Conservation (phyloP, 139 green algal species). For the Chlorella sorokiniana region DNA sequence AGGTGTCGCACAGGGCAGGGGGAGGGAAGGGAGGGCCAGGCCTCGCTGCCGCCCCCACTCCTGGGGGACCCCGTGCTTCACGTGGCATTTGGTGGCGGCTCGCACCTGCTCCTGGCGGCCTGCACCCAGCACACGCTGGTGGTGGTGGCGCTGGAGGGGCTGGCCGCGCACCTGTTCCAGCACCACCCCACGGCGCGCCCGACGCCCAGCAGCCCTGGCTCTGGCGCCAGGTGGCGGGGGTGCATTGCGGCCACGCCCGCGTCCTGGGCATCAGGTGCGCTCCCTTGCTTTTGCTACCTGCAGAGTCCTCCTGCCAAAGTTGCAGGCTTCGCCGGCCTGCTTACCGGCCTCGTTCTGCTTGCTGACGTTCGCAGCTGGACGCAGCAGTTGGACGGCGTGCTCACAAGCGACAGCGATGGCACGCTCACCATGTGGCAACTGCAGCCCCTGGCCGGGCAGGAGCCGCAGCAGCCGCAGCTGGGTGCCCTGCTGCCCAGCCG, state of each 20-base stretch:
- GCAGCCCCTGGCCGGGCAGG: background rate
- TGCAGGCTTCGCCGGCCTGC: background rate
- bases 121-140: constrained; percentile 16
- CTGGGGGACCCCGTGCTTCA: constrained; percentile 21
- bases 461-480: background rate
- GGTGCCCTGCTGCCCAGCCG: background rate
- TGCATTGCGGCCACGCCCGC: constrained; percentile 4
- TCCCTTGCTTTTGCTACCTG: too few relatives aligned
- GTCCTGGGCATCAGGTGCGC: constrained; percentile 19
- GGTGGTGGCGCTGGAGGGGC: constrained; percentile 31
- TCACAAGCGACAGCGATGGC: constrained; percentile 20
- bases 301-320: background rate
- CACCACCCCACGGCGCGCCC: constrained; percentile 1
- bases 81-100: constrained; percentile 30
- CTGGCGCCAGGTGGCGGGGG: constrained; percentile 24
- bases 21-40: too few relatives aligned
- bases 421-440: constrained; percentile 36
- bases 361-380: constrained; percentile 26
- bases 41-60: background rate
- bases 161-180: constrained; percentile 24
- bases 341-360: background rate
- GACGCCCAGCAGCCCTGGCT: background rate
- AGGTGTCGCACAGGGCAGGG: too few relatives aligned
- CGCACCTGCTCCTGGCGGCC: constrained; percentile 38
- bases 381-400: constrained; percentile 43